phyloP scores from a whole-genome alignment of 768 basidiomycete genomes.

The Pleurotus salmoneostramineus region DNA sequence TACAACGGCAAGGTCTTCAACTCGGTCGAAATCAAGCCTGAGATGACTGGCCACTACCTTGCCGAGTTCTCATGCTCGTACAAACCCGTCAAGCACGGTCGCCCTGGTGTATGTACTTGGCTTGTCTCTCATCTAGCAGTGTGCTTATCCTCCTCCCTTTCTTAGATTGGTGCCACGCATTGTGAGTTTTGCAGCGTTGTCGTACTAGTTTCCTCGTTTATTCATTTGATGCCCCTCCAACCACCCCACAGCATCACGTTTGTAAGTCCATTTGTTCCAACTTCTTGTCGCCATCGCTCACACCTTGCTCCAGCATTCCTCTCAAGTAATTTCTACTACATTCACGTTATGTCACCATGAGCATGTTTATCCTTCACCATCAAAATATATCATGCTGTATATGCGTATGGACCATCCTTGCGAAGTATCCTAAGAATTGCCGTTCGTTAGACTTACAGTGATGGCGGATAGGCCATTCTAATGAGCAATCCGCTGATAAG shows the following conservation, averaged over 20 bases:
- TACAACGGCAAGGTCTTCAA: conserved; percentile 98
- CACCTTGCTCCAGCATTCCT: conserved; percentile 59
- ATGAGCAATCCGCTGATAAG: no score
- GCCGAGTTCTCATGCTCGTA: conserved; percentile 97
- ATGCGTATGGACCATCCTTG: conserved; percentile 15
- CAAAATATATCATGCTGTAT: conserved; percentile 22
- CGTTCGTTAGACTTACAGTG: no score
- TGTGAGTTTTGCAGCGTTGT: conserved; percentile 42
- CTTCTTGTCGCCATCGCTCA: conserved; percentile 13
- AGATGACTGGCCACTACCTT: conserved; percentile 99
- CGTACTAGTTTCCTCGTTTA: background rate
- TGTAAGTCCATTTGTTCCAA: conserved; percentile 40
- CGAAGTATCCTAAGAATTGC: no score
- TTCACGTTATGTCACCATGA: conserved; percentile 10
- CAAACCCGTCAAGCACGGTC: conserved; percentile 99
- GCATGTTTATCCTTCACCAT: conserved; percentile 17
- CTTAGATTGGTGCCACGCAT: conserved; percentile 86
- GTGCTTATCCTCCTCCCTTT: conserved; percentile 12
- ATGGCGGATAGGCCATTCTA: background rate
- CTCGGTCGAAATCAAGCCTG: conserved; percentile 98
- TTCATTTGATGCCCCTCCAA: conserved; percentile 8
- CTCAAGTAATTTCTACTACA: conserved; percentile 70
- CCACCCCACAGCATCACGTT: conserved; percentile 61
- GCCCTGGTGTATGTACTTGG: conserved; percentile 81
- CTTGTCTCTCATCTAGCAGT: background rate